A percentile compares a stretch with the other conserved stretches of the same genome.
phyloP scores from a whole-genome alignment of 352 stramenopile genomes.

The Phytopythium oedochilum region DNA sequence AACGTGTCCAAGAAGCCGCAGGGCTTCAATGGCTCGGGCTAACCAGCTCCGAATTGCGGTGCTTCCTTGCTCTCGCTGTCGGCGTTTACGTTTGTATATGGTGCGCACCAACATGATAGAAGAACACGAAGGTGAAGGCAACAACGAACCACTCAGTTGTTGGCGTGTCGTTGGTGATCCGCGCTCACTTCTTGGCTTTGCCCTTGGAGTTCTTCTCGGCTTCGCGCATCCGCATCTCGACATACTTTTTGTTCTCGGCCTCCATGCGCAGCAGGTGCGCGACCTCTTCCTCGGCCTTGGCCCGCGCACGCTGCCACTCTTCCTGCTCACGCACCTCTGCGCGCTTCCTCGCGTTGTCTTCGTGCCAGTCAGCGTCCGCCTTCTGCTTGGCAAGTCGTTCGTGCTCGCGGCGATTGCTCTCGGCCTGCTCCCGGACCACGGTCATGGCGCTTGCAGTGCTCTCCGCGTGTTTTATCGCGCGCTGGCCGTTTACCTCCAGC shows the following conservation, averaged over 20 bases:
- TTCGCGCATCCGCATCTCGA: constrained; percentile 27
- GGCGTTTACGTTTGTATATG: background rate
- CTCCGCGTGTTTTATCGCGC: constrained; percentile 18
- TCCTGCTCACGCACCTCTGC: constrained; percentile 37
- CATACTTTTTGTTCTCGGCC: constrained; percentile 50
- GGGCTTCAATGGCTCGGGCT: background rate
- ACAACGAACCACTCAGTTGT: too few species aligned
- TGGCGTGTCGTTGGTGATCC: too few species aligned
- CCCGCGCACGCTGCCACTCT: constrained; percentile 43
- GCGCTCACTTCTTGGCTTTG: constrained; percentile 56
- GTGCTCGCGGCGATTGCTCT: constrained; percentile 27
- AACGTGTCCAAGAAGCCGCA: constrained; percentile 66
- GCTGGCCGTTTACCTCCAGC: constrained; percentile 39
- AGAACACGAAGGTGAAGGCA: background rate
- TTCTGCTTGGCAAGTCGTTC: constrained; percentile 28
- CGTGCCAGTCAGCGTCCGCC: constrained; percentile 43
- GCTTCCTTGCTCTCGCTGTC: background rate
- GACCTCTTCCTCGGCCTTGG: constrained; percentile 37
- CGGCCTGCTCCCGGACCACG: constrained; percentile 24
- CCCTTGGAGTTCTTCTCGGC: constrained; percentile 41
- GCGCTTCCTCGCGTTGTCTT: constrained; percentile 43
- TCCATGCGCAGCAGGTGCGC: constrained; percentile 44
- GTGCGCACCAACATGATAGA: constrained; percentile 5
- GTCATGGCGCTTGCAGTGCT: constrained; percentile 15
- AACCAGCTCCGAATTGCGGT: background rate